Evolutionary conservation across 495 filamentous ascomycete species (phyloP), one percentile per base, ranked within the genome.

Genomic region (Cercophora newfieldiana): DNA sequence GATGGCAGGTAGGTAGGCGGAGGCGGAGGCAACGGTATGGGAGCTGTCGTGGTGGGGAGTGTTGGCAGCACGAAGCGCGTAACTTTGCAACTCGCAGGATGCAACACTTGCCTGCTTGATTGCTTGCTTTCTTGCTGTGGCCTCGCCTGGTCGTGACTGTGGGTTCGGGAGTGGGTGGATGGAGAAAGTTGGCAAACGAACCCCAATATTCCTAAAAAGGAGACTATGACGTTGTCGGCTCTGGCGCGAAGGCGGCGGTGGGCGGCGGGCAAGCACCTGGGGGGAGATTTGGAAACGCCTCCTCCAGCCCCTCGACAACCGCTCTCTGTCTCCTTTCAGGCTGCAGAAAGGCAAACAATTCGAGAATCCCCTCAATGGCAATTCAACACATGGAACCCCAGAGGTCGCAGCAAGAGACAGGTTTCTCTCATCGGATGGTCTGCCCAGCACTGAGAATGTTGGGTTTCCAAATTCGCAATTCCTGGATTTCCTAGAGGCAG

Each of bases 211-310:
- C 47, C 44, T 28, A 67, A 72, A 71, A 71, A 56, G 59, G 69
- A 62, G 60, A 70, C 71, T 70, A 75, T 75, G 73, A 75, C 73
- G 73, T 75, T 66, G 66, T 63, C 10, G 37, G 70, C 24, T 48
- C 59, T 28, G 37, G 44, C 24, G 31, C 57, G 64, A 59, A 53
- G 44, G 21, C 58, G 47, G 28, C 59, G 59, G 64, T 48, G 66
- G 59, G 67, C 51, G 61, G 48, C 53, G 64, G 53, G 47, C 49
- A 57, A 64, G 37, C 37, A 44, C 10, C 37, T 2, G 10, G 37
- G 12, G 37, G 37, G 3, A 16, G 18, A 44, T 44, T 44, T 44
- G 37, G 37, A 44, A 44, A 2, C 37, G 37, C 37, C 37, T 44
- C 37, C 37, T 14, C 25, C 16, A 30, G 22, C 25, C 58, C 58